Base-by-base conservation (phyloP, 73 alveolate species). In the Paramecium sonneborni region DNA sequence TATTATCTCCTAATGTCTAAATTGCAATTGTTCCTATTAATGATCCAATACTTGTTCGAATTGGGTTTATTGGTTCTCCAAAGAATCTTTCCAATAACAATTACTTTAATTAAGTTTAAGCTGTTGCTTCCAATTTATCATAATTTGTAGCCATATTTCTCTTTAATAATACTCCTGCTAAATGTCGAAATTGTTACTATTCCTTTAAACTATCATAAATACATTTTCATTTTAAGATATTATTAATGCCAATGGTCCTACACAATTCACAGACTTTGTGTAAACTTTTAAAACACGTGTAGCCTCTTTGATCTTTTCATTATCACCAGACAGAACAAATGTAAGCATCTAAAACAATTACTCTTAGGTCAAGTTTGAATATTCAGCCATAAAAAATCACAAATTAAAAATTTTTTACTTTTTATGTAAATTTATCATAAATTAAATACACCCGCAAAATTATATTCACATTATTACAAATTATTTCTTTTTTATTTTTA, bases 101-200 rank as follows among this genome's bases (percentile, higher is more conserved):
- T 79, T 39, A 12, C 18, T 79, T 43, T 79, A 79, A 79, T 74
- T 74, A n/a, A 39, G 87, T 74, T 74, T 74, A 20, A 15, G 67
- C 58, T 37, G 87, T 39, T 1, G 56, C 58, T 7, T 74, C 87
- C 8, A 74, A 39, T 74, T 74, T 62, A 62, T 62, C 84, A 62
- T 35, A 88, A 56, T 88, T 88, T 12, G 85, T 26, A 41, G 87
- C 87, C 94, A 88, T 88, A 34, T 88, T 88, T 88, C 94, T 88
- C 69, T 88, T 88, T 32, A 88, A 88, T 69, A 88, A 70, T 7
- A 88, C 74, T 41, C 85, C 94, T 38, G 94, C 89, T 20, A 88
- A 88, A n/a, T 88, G 84, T 88, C 94, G 69, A 20, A 43, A 88
- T 56, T 39, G 30, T 21, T 88, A 55, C 87, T 88, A 32, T 38